Conservation (phyloP, 164 flowering plant genomes). For the Chimonanthus praecox region DNA sequence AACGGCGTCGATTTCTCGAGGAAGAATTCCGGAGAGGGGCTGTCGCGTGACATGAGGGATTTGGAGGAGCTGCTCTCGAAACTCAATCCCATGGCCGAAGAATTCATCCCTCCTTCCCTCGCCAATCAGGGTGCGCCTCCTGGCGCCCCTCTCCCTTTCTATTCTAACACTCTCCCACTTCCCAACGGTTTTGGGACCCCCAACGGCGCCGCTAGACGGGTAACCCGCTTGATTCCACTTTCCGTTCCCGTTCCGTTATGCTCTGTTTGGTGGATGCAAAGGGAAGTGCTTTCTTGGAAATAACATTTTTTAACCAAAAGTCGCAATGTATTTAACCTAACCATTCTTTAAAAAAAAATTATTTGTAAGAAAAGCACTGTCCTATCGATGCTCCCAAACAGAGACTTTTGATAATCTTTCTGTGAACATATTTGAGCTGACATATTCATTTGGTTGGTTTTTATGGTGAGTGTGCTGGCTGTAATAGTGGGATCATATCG, state of each 20-base stretch:
- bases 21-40: slow-evolving; percentile 33
- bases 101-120: slow-evolving; percentile 78
- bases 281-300: no score
- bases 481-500: no score
- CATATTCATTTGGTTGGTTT: no score
- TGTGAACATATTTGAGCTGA: no score
- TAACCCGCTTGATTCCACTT: slow-evolving; percentile 9
- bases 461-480: neutral
- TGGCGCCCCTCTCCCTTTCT: slow-evolving; percentile 12
- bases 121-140: slow-evolving; percentile 19
- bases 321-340: no score
- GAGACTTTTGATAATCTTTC: no score
- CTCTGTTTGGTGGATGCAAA: no score
- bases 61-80: slow-evolving; percentile 79
- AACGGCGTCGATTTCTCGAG: slow-evolving; percentile 21
- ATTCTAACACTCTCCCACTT: neutral
- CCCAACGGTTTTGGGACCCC: slow-evolving; percentile 22
- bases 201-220: slow-evolving; percentile 35
- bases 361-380: no score
- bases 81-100: slow-evolving; percentile 86
- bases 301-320: no score
- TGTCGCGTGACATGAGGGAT: slow-evolving; percentile 68
- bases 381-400: no score
- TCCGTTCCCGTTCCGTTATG: no score
- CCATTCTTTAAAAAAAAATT: no score